These are phyloP conservation scores for Spergularia bocconei DNA, from an alignment of 148 eudicot genomes.

Conservation along the genomic window DNA sequence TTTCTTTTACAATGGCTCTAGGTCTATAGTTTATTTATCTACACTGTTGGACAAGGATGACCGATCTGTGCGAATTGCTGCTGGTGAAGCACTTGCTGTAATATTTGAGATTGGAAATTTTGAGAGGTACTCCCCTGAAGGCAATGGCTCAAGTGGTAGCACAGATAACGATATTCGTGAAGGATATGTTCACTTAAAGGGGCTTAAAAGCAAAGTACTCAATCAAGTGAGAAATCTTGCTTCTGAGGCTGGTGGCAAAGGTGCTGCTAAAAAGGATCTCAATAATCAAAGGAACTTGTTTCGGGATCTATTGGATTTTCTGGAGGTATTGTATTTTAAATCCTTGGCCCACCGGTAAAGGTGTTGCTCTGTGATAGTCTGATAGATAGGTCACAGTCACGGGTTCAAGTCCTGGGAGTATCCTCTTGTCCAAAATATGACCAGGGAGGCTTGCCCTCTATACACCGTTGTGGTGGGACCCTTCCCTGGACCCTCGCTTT, in stretches of 20 bases:
- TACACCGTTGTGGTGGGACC: too few species aligned
- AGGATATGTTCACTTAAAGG: constrained; percentile 43
- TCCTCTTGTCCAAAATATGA: too few species aligned
- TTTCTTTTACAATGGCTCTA: constrained; percentile 29
- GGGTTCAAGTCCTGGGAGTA: too few species aligned
- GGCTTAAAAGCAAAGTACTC: constrained; percentile 52
- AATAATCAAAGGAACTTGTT: constrained; percentile 62
- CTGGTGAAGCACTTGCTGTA: constrained; percentile 88
- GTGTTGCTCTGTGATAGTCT: too few species aligned
- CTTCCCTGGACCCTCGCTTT: too few species aligned
- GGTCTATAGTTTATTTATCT: constrained; percentile 65
- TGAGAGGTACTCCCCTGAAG: constrained; percentile 52
- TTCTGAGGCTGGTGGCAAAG: constrained; percentile 73
- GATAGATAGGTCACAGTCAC: too few species aligned
- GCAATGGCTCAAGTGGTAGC: constrained; percentile 32
- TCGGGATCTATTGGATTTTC: constrained; percentile 60
- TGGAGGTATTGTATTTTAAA: constrained; percentile 52
- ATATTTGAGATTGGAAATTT: constrained; percentile 68
- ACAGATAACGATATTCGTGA: constrained; percentile 34
- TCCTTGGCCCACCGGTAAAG: too few species aligned
- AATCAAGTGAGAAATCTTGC: constrained; percentile 71
- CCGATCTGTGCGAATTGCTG: constrained; percentile 78
- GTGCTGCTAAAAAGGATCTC: constrained; percentile 73
- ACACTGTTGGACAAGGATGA: constrained; percentile 81
- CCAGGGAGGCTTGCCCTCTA: too few species aligned